phyloP scores from a whole-genome alignment of 2,329 filamentous ascomycete species.

The Colletotrichum viniferum region DNA sequence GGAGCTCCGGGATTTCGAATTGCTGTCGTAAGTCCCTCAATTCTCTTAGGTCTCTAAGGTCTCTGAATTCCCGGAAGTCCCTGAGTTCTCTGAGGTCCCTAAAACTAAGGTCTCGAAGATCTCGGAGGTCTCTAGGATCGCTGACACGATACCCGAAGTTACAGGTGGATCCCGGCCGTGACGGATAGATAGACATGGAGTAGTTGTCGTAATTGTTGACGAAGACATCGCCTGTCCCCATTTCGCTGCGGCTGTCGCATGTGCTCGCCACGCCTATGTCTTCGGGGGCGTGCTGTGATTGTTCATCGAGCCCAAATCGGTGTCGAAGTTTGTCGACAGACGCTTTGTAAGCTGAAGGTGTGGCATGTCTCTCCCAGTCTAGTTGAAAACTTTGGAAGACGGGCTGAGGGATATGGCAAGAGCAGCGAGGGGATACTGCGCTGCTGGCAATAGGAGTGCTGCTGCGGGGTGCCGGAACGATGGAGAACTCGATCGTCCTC shows the following conservation, averaged over 20 bases:
- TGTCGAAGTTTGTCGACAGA: slow-evolving; percentile 3
- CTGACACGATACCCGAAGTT: neutral
- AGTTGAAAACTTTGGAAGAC: neutral
- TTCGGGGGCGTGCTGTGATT: neutral
- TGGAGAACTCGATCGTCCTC: neutral
- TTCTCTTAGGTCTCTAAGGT: neutral
- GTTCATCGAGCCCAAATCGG: neutral
- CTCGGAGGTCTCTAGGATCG: neutral
- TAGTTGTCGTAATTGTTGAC: neutral
- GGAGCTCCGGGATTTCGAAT: neutral
- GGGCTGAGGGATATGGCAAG: neutral
- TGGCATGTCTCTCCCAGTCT: neutral
- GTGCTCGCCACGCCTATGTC: neutral
- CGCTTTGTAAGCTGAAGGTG: neutral
- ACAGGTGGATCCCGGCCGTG: neutral
- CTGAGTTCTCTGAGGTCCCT: neutral
- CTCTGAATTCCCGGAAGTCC: neutral
- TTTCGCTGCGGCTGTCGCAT: neutral
- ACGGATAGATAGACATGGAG: neutral
- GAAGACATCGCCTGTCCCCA: neutral
- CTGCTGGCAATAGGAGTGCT: neutral
- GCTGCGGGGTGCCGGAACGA: neutral
- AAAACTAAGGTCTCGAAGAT: neutral
- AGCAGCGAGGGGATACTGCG: neutral
- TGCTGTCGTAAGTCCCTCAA: neutral